Evolutionary conservation across 164 flowering plant species (phyloP).

Genomic region (Stephania cephalantha): DNA sequence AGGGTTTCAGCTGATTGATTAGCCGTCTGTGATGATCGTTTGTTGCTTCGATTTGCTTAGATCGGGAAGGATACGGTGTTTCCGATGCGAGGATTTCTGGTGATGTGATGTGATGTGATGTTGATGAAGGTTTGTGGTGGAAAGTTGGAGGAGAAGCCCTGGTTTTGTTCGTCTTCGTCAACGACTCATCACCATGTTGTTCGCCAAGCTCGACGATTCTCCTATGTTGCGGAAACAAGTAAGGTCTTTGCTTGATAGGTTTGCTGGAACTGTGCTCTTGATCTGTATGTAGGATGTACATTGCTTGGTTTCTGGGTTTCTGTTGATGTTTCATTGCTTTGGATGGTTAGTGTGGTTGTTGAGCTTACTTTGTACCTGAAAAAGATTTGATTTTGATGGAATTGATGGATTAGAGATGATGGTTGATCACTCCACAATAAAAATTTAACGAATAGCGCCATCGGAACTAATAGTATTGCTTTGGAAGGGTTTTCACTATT

Average conservation of each 20-base stretch:
- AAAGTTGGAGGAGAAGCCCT: conserved; percentile 13
- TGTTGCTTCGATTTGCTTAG: neutral
- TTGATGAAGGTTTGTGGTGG: neutral
- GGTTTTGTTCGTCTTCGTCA: neutral
- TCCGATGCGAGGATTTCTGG: neutral
- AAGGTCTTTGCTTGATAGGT: neutral
- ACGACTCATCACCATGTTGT: conserved; percentile 50
- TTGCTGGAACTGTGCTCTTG: neutral
- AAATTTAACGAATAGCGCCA: neutral
- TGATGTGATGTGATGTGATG: neutral
- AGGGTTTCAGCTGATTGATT: neutral
- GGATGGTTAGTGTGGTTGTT: neutral
- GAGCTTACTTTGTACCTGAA: neutral
- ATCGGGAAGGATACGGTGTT: neutral
- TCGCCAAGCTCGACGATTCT: conserved; percentile 94
- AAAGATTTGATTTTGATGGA: neutral
- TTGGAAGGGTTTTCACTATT: neutral
- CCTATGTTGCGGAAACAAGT: conserved; percentile 99
- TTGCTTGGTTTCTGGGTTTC: neutral
- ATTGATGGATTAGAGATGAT: neutral
- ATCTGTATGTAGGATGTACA: neutral
- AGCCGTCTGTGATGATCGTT: neutral
- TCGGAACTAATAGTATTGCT: neutral
- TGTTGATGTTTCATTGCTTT: neutral
- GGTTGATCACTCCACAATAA: neutral